A percentile compares a stretch with the other conserved stretches of the same genome.
Evolutionary conservation across 306 rosid genomes (phyloP).

Genomic region (Castanea mollissima): DNA sequence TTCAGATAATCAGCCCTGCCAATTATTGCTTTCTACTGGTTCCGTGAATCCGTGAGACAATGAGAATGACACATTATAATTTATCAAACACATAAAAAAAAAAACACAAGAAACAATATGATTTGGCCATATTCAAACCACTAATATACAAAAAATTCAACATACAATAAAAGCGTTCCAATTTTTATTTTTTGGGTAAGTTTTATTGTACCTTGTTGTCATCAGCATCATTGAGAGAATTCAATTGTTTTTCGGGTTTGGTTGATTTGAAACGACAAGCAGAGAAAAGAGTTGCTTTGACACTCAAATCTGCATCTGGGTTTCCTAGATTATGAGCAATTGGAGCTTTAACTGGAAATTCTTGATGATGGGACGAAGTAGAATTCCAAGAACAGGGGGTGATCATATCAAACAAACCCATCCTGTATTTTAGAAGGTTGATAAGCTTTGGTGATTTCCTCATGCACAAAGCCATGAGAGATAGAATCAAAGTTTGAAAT

Average conservation of each 20-base stretch:
- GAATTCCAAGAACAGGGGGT: conserved; percentile 5
- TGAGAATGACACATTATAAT: not conserved
- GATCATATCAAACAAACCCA: conserved; percentile 15
- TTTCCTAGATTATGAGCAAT: conserved; percentile 6
- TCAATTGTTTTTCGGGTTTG: conserved; percentile 24
- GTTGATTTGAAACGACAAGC: conserved; percentile 46
- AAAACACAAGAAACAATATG: not conserved
- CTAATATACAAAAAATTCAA: too few species aligned
- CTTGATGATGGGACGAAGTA: conserved; percentile 12
- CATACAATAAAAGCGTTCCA: too few species aligned
- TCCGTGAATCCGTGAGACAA: not conserved
- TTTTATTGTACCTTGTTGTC: conserved; percentile 44
- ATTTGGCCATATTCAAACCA: too few species aligned
- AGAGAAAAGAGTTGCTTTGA: conserved; percentile 25
- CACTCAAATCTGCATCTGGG: not conserved
- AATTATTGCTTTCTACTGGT: not conserved
- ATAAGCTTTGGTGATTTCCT: conserved; percentile 40
- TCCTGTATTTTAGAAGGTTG: conserved; percentile 34
- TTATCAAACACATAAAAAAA: not conserved
- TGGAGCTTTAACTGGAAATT: conserved; percentile 4
- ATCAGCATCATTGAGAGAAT: conserved; percentile 16
- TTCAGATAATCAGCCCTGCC: not conserved
- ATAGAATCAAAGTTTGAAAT: not conserved
- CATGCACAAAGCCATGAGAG: conserved; percentile 35
- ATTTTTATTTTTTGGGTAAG: not conserved